Conservation (phyloP, 331 rosid species). For the Arachis monticola region DNA sequence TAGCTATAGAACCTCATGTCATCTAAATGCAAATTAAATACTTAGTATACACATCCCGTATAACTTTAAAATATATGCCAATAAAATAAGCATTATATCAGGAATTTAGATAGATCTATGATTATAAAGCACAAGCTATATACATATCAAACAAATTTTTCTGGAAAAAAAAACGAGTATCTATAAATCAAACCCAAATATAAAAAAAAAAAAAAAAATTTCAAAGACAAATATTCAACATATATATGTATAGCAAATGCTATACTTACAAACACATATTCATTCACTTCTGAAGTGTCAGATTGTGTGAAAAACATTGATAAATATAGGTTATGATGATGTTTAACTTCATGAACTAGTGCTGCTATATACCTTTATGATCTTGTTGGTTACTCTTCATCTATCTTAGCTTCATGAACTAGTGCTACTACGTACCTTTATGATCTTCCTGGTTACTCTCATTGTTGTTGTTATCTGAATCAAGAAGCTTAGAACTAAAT, state of each 20-base stretch:
- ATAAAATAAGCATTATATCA: no score
- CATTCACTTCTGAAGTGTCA: neutral
- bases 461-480: conserved; percentile 28
- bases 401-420: conserved; percentile 33
- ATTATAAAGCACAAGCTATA: no score
- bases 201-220: neutral
- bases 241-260: conserved; percentile 39
- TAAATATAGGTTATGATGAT: neutral
- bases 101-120: no score
- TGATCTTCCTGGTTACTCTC: conserved; percentile 15
- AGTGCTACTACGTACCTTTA: conserved; percentile 21
- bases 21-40: no score
- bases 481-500: conserved; percentile 55
- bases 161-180: neutral
- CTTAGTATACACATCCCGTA: no score
- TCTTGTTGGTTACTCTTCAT: no score
- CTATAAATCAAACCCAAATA: neutral
- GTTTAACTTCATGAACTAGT: no score
- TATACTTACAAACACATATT: conserved; percentile 36
- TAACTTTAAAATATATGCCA: no score
- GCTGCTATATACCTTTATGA: no score
- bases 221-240: conserved; percentile 26
- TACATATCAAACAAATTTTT: no score
- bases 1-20: no score
- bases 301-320: conserved; percentile 11